Evolutionary conservation across 768 basidiomycete genomes (phyloP).

Genomic region (Mycena capillaripes): DNA sequence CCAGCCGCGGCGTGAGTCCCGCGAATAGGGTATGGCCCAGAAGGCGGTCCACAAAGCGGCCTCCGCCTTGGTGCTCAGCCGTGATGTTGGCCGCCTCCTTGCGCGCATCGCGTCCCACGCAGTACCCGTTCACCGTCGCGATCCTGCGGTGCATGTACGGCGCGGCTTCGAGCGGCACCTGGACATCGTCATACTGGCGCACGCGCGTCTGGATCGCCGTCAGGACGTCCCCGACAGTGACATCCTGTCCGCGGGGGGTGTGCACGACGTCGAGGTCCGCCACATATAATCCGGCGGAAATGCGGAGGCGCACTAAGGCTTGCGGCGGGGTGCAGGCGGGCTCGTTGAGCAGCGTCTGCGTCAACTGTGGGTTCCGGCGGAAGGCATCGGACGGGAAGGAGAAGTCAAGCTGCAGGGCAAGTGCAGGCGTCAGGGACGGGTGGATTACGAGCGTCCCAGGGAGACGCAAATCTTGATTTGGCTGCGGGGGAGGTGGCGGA

Average conservation of each 20-base stretch:
- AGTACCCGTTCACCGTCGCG: constrained; percentile 21
- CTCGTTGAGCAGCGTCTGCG: not conserved
- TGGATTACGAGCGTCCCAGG: not conserved
- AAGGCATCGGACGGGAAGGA: constrained; percentile 30
- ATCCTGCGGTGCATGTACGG: constrained; percentile 19
- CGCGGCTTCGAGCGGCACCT: constrained; percentile 11
- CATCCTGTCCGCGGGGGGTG: not conserved
- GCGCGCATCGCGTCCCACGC: not conserved
- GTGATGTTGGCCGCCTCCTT: not conserved
- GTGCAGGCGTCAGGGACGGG: not conserved
- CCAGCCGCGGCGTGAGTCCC: not conserved
- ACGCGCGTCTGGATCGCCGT: not conserved
- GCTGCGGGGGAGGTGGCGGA: constrained; percentile 9
- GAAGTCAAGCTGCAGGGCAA: constrained; percentile 24
- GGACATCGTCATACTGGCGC: constrained; percentile 2
- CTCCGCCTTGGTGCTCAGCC: not conserved
- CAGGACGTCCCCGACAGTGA: constrained; percentile 22
- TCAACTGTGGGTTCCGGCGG: constrained; percentile 19
- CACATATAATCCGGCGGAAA: not conserved
- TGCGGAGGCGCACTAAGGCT: not conserved
- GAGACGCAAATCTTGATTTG: not conserved
- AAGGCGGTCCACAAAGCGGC: constrained; percentile 18
- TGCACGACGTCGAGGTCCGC: not conserved
- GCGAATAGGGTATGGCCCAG: constrained; percentile 26
- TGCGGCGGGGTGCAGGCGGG: constrained; percentile 11